phyloP scores from a whole-genome alignment of 345 rosid species.

The Clarkia xantiana region DNA sequence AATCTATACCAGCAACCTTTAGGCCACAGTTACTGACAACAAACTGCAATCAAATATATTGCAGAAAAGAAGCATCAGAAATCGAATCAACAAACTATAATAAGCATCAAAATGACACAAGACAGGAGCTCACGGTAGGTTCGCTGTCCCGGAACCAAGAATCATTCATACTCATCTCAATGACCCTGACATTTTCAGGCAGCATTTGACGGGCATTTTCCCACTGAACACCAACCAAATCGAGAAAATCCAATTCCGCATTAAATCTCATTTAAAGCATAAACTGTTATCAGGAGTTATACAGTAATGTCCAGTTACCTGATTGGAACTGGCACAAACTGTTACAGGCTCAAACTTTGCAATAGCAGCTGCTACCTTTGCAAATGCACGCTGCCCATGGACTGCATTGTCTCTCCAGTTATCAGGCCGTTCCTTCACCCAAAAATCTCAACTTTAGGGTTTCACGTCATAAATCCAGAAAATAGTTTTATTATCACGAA shows the following conservation, averaged over 20 bases:
- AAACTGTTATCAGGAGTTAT: background rate
- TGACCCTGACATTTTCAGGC: conserved; percentile 59
- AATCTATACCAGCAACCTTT: conserved; percentile 71
- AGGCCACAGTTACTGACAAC: conserved; percentile 32
- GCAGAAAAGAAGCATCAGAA: background rate
- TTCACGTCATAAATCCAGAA: background rate
- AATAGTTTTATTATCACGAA: background rate
- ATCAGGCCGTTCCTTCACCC: conserved; percentile 70
- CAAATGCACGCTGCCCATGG: conserved; percentile 47
- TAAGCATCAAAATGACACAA: background rate
- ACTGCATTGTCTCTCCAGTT: conserved; percentile 69
- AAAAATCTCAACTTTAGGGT: background rate
- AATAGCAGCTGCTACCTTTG: conserved; percentile 58
- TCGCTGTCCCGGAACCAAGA: conserved; percentile 96
- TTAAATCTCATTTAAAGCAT: background rate
- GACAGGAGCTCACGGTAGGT: conserved; percentile 56
- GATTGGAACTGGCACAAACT: conserved; percentile 73
- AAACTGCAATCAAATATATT: conserved; percentile 26
- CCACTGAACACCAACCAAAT: conserved; percentile 39
- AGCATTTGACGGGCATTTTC: conserved; percentile 59
- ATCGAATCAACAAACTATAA: background rate
- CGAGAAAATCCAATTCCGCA: background rate
- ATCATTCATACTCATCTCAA: conserved; percentile 91
- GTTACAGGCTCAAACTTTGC: conserved; percentile 73
- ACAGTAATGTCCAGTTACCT: conserved; percentile 26